Conservation (phyloP, 345 rosid species). For the Syzygium oleosum region DNA sequence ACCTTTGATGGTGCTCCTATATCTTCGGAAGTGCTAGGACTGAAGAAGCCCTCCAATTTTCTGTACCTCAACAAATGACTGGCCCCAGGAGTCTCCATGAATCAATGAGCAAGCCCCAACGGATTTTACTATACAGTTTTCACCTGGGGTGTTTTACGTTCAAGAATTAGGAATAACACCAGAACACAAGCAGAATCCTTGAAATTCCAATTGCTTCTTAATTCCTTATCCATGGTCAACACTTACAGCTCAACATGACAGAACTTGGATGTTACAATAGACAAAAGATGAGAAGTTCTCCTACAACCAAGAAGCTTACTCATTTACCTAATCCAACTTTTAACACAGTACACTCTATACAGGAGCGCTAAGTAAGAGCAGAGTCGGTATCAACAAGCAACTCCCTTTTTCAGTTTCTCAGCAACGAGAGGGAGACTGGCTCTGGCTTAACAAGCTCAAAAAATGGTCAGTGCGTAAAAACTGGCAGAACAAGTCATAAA, state of each 20-base stretch:
- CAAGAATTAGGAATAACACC: background rate
- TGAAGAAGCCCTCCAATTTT: constrained; percentile 30
- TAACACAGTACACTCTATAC: background rate
- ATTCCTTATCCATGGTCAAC: background rate
- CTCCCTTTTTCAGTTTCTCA: background rate
- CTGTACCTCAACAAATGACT: constrained; percentile 26
- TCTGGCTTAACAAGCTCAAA: background rate
- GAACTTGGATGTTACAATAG: background rate
- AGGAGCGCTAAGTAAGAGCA: background rate
- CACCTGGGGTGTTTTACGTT: background rate
- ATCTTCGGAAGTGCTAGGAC: constrained; percentile 9
- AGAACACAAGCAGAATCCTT: background rate
- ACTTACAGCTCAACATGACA: background rate
- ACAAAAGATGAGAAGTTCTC: background rate
- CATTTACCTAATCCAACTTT: background rate
- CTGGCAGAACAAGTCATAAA: background rate
- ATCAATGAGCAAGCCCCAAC: background rate
- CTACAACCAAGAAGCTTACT: background rate
- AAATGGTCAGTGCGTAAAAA: background rate
- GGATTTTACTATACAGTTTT: background rate
- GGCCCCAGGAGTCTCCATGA: constrained; percentile 23
- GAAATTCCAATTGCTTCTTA: background rate
- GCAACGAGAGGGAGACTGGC: background rate
- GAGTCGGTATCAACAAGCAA: background rate
- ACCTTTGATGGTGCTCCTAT: constrained; percentile 4